Evolutionary conservation across 352 stramenopile genomes (phyloP), one percentile per base, ranked within the genome.

Genomic region (Phytophthora pini): DNA sequence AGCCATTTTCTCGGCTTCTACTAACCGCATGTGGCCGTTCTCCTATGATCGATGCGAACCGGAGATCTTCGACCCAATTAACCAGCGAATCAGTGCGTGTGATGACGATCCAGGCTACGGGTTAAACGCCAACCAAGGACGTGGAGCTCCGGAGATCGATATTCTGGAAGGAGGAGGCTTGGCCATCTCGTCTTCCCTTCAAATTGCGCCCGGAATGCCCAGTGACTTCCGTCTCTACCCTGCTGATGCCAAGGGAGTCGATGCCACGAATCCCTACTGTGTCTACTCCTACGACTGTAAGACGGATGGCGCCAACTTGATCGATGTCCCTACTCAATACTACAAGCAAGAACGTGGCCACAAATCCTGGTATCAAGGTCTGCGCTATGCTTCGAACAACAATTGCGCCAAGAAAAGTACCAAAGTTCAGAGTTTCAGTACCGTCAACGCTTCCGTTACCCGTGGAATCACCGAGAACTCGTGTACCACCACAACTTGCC

Each of bases 21-120:
- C 93, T 5, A 96, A 97, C 62, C 93, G 95, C 66, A 94, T 99
- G 66, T 99, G 97, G 97, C 97, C 97, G 0, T 99, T 95, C 80
- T 98, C 87, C 46, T 99, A 98, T 68, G 72, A 98, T 64, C 74
- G 74, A 43, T 99, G 97, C 58, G 85, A 98, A 52, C 66, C 74
- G 0, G 62, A 79, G 1, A 38, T 84, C n/a, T 89, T 92, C 34
- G 76, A 73, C 12, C 58, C 75, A 0, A 65, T 22, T 12, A 91
- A 91, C 67, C 86, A 94, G 38, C 78, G 82, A 2, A 94, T 94
- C 50, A 97, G 70, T 38, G 96, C 89, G 1, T 99, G 97, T 72
- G 94, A 98, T 41, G 60, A 72, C 5, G 70, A 82, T 47, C 94
- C 96, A 47, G 94, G 98, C 58, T 98, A 87, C 72, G 94, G 93